Conservation (phyloP, 495 filamentous ascomycete species). For the Trichoderma asperelloides region DNA sequence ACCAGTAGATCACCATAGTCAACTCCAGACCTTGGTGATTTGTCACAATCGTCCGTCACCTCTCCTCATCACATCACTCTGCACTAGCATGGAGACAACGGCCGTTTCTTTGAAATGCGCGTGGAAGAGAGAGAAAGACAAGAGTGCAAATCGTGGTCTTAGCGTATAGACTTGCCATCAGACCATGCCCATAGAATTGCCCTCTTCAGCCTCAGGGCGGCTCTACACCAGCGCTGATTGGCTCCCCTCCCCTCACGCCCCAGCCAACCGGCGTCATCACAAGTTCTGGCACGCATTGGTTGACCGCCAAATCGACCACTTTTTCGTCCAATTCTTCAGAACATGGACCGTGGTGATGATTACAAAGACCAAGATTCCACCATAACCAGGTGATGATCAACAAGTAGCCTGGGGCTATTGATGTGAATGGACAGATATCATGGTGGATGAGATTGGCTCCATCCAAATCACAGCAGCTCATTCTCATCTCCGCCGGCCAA, state of each 20-base stretch:
- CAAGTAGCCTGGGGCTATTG: neutral
- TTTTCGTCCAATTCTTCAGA: neutral
- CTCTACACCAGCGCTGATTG: neutral
- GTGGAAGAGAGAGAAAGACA: neutral
- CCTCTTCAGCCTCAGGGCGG: slow-evolving; percentile 6
- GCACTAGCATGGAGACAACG: neutral
- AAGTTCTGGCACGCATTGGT: neutral
- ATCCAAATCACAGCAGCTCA: neutral
- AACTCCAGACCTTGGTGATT: neutral
- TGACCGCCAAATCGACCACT: neutral
- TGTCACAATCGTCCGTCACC: neutral
- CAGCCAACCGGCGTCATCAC: slow-evolving; percentile 3
- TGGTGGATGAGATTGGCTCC: neutral
- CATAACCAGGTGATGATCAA: neutral
- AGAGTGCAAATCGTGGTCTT: neutral
- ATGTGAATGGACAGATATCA: neutral
- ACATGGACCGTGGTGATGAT: neutral
- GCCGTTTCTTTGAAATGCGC: too few relatives aligned
- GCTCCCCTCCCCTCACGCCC: neutral
- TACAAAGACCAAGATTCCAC: neutral
- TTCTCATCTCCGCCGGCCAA: neutral
- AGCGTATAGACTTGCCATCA: neutral
- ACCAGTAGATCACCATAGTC: neutral
- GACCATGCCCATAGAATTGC: neutral
- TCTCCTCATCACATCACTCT: neutral